phyloP scores from a whole-genome alignment of 2,329 filamentous ascomycete species.

The Aspergillus neotritici region DNA sequence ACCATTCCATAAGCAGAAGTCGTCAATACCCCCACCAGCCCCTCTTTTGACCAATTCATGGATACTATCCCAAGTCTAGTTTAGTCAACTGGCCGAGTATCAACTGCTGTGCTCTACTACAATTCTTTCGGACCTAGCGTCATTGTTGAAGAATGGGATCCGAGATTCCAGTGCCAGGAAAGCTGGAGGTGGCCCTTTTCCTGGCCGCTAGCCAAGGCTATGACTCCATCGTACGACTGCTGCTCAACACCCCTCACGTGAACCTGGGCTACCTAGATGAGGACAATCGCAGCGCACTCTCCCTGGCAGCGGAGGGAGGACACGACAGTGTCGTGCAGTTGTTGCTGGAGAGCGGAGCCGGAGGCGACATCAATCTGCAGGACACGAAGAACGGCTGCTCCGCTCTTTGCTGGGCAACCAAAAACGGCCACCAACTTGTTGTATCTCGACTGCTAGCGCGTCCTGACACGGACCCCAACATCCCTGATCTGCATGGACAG shows the following conservation, averaged over 20 bases:
- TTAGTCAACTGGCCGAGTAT: no score
- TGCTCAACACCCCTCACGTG: conserved; percentile 18
- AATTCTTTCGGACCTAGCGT: no score
- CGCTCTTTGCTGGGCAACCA: conserved; percentile 14
- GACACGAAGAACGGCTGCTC: conserved; percentile 11
- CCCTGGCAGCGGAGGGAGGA: conserved; percentile 19
- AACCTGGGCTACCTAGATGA: conserved; percentile 17
- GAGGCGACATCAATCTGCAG: conserved; percentile 9
- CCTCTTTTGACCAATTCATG: no score
- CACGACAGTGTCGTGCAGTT: conserved; percentile 17
- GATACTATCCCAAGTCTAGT: no score
- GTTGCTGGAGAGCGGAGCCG: conserved; percentile 13
- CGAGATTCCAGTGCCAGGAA: conserved; percentile 3
- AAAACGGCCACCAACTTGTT: conserved; percentile 14
- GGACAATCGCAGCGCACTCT: conserved; percentile 17
- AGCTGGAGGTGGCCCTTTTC: conserved; percentile 20
- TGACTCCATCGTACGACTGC: conserved; percentile 19
- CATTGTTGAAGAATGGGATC: no score
- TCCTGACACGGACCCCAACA: conserved; percentile 10
- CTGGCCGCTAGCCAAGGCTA: conserved; percentile 20
- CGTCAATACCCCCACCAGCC: no score
- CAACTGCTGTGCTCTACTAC: no score
- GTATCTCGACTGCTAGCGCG: conserved; percentile 9
- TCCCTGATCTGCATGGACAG: conserved; percentile 11
- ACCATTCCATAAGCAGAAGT: no score